Percentiles rank a stretch among this genome's conserved stretches.
Evolutionary conservation across 2,329 filamentous ascomycete genomes (phyloP).

Genomic region (Fusarium decemcellulare): DNA sequence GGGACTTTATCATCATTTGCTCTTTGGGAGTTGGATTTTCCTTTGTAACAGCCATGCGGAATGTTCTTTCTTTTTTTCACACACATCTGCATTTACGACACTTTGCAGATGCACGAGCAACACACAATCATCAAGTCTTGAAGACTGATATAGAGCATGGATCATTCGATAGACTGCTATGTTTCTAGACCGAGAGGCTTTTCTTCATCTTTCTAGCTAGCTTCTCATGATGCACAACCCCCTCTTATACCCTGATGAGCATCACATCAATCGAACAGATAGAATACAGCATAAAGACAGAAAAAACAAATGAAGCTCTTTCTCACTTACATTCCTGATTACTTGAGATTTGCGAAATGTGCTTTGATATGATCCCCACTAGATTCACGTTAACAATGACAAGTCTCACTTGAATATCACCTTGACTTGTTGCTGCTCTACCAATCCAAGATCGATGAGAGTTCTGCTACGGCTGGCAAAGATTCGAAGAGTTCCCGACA

Average conservation of each 20-base stretch:
- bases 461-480: not conserved
- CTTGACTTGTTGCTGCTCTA: too few relatives aligned
- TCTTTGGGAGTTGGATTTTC: constrained; percentile 19
- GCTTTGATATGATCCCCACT: not conserved
- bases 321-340: not conserved
- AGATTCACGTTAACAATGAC: too few relatives aligned
- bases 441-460: not conserved
- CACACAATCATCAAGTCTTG: constrained; percentile 16
- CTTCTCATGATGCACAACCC: constrained; percentile 40
- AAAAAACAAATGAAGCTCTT: constrained; percentile 20
- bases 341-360: not conserved
- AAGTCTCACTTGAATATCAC: too few relatives aligned
- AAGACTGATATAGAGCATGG: constrained; percentile 25
- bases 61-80: constrained; percentile 24
- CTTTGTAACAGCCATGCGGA: constrained; percentile 32
- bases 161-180: constrained; percentile 28
- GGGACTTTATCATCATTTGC: constrained; percentile 5
- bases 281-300: constrained; percentile 36
- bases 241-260: constrained; percentile 50
- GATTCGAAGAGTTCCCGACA: not conserved
- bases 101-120: constrained; percentile 34
- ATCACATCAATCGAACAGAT: constrained; percentile 44
- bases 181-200: constrained; percentile 28
- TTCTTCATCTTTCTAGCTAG: constrained; percentile 33
- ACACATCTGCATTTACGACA: constrained; percentile 38